phyloP scores from a whole-genome alignment of 2,329 filamentous ascomycete genomes.

The Fusarium paranaense region DNA sequence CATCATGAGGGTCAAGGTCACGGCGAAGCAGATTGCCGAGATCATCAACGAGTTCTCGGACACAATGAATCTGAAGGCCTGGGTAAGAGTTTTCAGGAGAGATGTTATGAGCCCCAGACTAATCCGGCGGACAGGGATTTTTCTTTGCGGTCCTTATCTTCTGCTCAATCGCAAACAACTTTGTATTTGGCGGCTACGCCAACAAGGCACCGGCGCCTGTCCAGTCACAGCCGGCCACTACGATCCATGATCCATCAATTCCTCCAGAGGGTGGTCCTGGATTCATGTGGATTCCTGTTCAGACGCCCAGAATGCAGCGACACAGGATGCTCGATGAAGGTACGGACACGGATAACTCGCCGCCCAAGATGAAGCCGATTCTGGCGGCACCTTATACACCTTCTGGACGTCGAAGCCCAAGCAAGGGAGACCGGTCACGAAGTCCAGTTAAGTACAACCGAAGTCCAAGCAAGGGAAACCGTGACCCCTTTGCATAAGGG shows the following conservation, averaged over 20 bases:
- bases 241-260: constrained; percentile 39
- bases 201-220: constrained; percentile 42
- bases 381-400: constrained; percentile 60
- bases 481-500: constrained; percentile 19
- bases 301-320: constrained; percentile 59
- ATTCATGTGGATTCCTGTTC: constrained; percentile 63
- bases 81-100: constrained; percentile 53
- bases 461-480: constrained; percentile 52
- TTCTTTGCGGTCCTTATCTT: constrained; percentile 62
- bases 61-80: constrained; percentile 85
- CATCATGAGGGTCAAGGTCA: constrained; percentile 83
- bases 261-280: constrained; percentile 52
- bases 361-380: constrained; percentile 55
- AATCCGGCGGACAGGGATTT: constrained; percentile 56
- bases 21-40: constrained; percentile 87
- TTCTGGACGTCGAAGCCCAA: constrained; percentile 59
- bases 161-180: constrained; percentile 63
- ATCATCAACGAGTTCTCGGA: constrained; percentile 96
- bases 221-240: constrained; percentile 38
- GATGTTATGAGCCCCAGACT: constrained; percentile 6
- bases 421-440: constrained; percentile 60
- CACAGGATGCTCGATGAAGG: constrained; percentile 58
- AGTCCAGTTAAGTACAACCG: constrained; percentile 61
- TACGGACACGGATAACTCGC: constrained; percentile 65
- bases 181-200: constrained; percentile 56